Evolutionary conservation across 2,329 filamentous ascomycete genomes (phyloP).

Genomic region (Chaetomiaceae sp.): DNA sequence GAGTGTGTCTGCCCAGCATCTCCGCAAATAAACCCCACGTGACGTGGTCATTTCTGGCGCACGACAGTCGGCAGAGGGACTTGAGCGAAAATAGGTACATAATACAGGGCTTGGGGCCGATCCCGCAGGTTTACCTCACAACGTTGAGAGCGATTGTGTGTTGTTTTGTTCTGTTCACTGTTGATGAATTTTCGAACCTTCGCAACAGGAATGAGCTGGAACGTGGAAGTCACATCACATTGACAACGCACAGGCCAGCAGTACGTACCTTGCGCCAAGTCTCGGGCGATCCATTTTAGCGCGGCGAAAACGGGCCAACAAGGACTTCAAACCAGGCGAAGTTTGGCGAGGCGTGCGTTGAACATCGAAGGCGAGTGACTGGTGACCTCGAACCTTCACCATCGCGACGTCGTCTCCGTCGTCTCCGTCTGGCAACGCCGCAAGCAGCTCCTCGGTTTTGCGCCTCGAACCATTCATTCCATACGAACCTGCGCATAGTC

Average conservation of each 20-base stretch:
- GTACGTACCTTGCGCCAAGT: slow-evolving; percentile 16
- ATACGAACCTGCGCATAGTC: neutral
- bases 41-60: neutral
- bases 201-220: neutral
- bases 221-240: too few species aligned
- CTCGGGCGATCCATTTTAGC: slow-evolving; percentile 22
- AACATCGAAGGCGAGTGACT: slow-evolving; percentile 12
- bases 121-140: too few species aligned
- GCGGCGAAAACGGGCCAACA: slow-evolving; percentile 22
- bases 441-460: neutral
- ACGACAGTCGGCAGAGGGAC: neutral
- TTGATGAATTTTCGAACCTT: neutral
- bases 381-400: neutral
- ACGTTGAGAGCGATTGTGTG: too few species aligned
- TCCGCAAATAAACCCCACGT: slow-evolving; percentile 8
- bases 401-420: neutral
- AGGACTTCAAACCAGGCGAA: slow-evolving; percentile 22
- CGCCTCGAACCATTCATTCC: neutral
- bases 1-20: neutral
- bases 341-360: slow-evolving; percentile 18
- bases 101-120: neutral
- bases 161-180: too few species aligned
- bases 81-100: neutral
- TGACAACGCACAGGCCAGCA: slow-evolving; percentile 13
- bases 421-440: slow-evolving; percentile 5